phyloP scores from a whole-genome alignment of 2,329 filamentous ascomycete species.

The Botrytis elliptica region DNA sequence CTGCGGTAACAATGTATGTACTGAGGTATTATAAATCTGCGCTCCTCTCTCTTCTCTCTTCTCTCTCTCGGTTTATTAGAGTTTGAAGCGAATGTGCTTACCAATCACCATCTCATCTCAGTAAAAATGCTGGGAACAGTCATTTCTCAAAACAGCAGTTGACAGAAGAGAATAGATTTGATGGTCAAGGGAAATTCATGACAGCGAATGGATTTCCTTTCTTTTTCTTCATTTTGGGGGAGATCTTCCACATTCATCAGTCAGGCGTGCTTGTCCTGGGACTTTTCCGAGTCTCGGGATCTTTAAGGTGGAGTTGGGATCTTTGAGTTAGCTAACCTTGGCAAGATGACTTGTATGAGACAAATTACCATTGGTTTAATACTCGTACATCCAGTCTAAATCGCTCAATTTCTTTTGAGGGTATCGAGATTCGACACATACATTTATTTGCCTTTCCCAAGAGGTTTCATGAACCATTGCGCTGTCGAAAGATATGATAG shows the following conservation, averaged over 20 bases:
- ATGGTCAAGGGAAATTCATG: background rate
- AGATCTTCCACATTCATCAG: background rate
- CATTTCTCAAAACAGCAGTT: background rate
- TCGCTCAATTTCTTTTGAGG: background rate
- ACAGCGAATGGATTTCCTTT: background rate
- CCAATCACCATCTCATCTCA: background rate
- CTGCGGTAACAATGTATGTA: background rate
- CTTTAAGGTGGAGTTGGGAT: constrained; percentile 1
- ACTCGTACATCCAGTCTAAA: background rate
- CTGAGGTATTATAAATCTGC: background rate
- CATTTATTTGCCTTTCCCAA: background rate
- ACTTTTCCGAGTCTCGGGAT: constrained; percentile 11
- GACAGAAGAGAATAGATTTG: background rate
- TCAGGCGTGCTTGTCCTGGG: constrained; percentile 6
- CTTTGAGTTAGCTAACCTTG: constrained; percentile 11
- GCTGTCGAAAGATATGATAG: constrained; percentile 1
- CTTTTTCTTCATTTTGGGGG: background rate
- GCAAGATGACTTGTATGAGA: constrained; percentile 15
- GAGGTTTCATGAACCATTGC: background rate
- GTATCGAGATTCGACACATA: background rate
- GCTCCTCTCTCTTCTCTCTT: background rate
- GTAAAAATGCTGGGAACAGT: background rate
- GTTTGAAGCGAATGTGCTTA: background rate
- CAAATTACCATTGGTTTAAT: background rate
- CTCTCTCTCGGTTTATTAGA: background rate